phyloP scores from a whole-genome alignment of 2,329 filamentous ascomycete genomes.

The Colletotrichum scovillei region DNA sequence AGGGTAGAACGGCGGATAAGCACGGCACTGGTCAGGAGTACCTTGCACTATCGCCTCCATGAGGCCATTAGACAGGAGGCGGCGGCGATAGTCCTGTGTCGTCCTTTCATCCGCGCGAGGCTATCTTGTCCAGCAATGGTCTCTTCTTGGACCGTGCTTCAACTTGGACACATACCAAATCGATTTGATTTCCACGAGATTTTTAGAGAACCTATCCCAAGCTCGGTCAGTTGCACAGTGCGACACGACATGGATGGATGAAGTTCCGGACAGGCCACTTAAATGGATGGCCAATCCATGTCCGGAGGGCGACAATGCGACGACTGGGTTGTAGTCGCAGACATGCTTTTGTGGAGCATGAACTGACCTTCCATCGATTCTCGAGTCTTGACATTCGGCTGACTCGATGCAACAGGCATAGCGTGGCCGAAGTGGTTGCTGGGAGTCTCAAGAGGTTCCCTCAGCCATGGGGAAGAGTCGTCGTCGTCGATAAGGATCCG shows the following conservation, averaged over 20 bases:
- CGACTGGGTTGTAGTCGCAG: constrained; percentile 18
- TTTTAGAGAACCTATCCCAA: background rate
- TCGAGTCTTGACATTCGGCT: constrained; percentile 18
- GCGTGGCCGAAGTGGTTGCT: constrained; percentile 1
- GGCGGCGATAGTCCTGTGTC: background rate
- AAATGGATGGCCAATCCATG: constrained; percentile 16
- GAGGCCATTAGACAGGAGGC: background rate
- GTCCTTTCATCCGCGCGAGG: constrained; percentile 4
- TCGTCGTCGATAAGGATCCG: constrained; percentile 31
- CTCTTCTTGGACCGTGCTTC: background rate
- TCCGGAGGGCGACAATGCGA: constrained; percentile 15
- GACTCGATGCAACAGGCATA: constrained; percentile 26
- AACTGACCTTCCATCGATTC: constrained; percentile 12
- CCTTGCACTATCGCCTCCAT: background rate
- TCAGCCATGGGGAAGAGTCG: background rate
- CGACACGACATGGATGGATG: background rate
- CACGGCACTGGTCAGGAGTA: background rate
- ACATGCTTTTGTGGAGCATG: constrained; percentile 19
- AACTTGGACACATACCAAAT: background rate
- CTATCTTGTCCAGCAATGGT: background rate
- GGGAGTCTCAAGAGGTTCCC: constrained; percentile 3
- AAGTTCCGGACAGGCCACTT: background rate
- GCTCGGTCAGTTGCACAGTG: constrained; percentile 17
- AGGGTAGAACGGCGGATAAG: background rate
- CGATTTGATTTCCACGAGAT: background rate